Percentiles rank a stretch among this genome's conserved stretches.
phyloP scores from a whole-genome alignment of 495 filamentous ascomycete genomes.

The Parachaetomium inaequale region DNA sequence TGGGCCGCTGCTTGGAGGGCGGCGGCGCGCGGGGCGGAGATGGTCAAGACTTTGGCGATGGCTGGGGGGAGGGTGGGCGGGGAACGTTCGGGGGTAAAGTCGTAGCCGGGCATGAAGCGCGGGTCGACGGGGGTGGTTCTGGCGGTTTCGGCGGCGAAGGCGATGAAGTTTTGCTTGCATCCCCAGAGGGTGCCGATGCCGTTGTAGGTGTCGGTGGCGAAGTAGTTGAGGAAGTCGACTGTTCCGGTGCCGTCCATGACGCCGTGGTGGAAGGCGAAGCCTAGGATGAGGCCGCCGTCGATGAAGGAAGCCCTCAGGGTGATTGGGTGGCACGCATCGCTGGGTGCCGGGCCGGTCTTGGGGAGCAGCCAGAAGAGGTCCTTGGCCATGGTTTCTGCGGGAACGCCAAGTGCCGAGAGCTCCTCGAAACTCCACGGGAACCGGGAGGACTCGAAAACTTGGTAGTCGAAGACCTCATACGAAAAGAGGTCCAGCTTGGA shows the following conservation, averaged over 20 bases:
- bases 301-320: constrained; percentile 13
- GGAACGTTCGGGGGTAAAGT: not conserved
- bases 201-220: not conserved
- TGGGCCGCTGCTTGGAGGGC: not conserved
- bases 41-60: not conserved
- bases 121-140: not conserved
- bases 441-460: not conserved
- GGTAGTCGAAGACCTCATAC: not conserved
- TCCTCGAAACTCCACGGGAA: not conserved
- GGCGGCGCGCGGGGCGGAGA: not conserved
- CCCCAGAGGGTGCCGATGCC: not conserved
- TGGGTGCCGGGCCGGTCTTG: not conserved
- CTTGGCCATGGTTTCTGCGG: not conserved
- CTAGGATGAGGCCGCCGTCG: constrained; percentile 17
- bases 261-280: constrained; percentile 18
- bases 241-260: constrained; percentile 14
- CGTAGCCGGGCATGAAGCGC: constrained; percentile 4
- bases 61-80: not conserved
- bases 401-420: not conserved
- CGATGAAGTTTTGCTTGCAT: not conserved
- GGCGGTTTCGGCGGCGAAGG: not conserved
- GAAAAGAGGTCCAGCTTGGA: not conserved
- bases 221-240: constrained; percentile 1
- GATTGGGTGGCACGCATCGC: not conserved
- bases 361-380: not conserved